Evolutionary conservation across 2,329 filamentous ascomycete species (phyloP).

Genomic region (Fusarium setosum): DNA sequence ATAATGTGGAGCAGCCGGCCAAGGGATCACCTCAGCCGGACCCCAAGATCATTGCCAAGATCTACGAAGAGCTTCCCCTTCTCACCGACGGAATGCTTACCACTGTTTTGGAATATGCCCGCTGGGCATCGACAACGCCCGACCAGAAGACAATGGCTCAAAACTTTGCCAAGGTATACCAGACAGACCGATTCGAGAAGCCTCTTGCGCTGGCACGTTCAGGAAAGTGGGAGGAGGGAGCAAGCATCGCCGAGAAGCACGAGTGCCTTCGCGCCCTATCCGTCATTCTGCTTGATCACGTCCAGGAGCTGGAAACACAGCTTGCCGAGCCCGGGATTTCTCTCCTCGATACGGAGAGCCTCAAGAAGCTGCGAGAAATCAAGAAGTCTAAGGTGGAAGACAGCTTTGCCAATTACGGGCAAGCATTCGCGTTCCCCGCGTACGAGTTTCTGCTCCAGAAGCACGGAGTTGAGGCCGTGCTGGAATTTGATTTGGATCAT

Average conservation of each 20-base stretch:
- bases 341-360: slow-evolving; percentile 41
- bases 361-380: slow-evolving; percentile 51
- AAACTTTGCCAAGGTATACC: slow-evolving; percentile 60
- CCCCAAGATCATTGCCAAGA: slow-evolving; percentile 55
- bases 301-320: slow-evolving; percentile 52
- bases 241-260: slow-evolving; percentile 69
- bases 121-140: slow-evolving; percentile 60
- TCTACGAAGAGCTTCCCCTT: slow-evolving; percentile 60
- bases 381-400: slow-evolving; percentile 60
- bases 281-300: slow-evolving; percentile 65
- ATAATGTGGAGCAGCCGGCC: slow-evolving; percentile 45
- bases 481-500: slow-evolving; percentile 78
- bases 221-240: slow-evolving; percentile 67
- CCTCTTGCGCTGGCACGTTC: slow-evolving; percentile 65
- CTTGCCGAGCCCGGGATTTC: slow-evolving; percentile 44
- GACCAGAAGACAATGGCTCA: slow-evolving; percentile 57
- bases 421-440: slow-evolving; percentile 78
- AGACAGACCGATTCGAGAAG: slow-evolving; percentile 62
- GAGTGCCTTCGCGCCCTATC: slow-evolving; percentile 66
- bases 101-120: slow-evolving; percentile 63
- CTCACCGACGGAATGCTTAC: slow-evolving; percentile 67
- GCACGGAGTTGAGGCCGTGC: slow-evolving; percentile 73
- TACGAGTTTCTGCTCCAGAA: slow-evolving; percentile 82
- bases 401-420: slow-evolving; percentile 72
- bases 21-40: slow-evolving; percentile 51